A percentile compares a stretch with the other conserved stretches of the same genome.
Conservation (phyloP, 2,329 filamentous ascomycete genomes). For the Fusarium penzigii region DNA sequence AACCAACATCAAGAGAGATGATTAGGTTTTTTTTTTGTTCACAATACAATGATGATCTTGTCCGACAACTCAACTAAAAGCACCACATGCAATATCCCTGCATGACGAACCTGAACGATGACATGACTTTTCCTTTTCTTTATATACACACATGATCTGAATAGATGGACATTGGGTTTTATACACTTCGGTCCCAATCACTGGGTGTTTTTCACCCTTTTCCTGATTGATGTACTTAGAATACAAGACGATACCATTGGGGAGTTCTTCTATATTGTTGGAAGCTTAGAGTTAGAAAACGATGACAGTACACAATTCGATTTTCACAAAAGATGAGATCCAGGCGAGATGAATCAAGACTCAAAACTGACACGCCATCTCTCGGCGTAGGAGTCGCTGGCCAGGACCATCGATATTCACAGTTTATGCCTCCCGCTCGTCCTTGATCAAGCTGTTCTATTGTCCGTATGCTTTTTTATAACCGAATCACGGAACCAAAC, state of each 20-base stretch:
- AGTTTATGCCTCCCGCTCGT: no score
- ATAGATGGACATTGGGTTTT: not conserved
- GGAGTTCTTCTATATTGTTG: not conserved
- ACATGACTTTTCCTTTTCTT: slow-evolving; percentile 3
- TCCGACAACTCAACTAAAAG: no score
- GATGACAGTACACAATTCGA: no score
- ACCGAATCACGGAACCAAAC: not conserved
- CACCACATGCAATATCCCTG: not conserved
- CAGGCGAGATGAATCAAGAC: no score
- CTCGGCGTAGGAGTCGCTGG: no score
- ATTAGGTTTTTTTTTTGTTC: slow-evolving; percentile 26
- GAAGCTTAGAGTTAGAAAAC: not conserved
- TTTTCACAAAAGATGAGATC: no score
- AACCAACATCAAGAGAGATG: slow-evolving; percentile 40
- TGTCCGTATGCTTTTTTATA: not conserved
- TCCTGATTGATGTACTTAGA: not conserved
- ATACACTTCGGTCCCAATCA: not conserved
- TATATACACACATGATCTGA: not conserved
- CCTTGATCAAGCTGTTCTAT: not conserved
- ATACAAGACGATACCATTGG: not conserved
- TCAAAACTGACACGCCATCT: no score
- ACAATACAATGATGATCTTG: not conserved
- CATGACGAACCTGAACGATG: slow-evolving; percentile 12
- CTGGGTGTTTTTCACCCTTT: not conserved
- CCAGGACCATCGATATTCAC: no score